Percentiles rank a stretch among this genome's conserved stretches.
These are phyloP conservation scores for Celoporthe dispersa DNA, from an alignment of 2,329 filamentous ascomycete species.

Conservation along the genomic window DNA sequence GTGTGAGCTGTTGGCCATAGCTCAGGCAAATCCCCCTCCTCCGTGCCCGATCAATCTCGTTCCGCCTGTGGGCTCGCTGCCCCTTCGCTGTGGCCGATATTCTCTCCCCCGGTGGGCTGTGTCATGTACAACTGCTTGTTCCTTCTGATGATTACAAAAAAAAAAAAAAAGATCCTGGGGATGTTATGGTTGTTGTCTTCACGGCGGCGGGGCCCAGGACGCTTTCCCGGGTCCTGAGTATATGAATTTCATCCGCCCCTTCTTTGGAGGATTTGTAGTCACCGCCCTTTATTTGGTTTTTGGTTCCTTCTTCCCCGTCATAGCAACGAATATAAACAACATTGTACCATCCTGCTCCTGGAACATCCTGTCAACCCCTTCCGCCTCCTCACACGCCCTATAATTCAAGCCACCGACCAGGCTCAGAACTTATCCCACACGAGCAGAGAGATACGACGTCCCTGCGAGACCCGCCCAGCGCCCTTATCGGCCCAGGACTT, in stretches of 20 bases:
- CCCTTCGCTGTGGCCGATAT: constrained; percentile 23
- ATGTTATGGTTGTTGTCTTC: constrained; percentile 11
- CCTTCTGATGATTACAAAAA: neutral
- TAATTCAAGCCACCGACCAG: neutral
- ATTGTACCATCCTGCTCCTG: neutral
- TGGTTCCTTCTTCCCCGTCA: neutral
- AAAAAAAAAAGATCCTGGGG: constrained; percentile 16
- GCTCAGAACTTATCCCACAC: neutral
- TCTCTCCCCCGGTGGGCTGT: constrained; percentile 20
- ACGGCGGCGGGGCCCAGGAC: neutral
- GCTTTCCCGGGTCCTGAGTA: constrained; percentile 10
- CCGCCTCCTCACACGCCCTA: neutral
- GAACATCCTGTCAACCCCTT: neutral
- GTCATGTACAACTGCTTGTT: neutral
- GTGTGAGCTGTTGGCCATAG: constrained; percentile 3
- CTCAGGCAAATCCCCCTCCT: neutral
- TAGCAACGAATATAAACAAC: neutral
- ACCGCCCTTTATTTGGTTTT: constrained; percentile 9
- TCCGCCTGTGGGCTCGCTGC: constrained; percentile 14
- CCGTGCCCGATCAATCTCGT: constrained; percentile 14
- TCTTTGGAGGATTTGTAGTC: constrained; percentile 14
- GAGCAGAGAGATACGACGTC: too few relatives aligned
- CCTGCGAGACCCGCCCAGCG: too few relatives aligned
- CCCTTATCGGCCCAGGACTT: too few relatives aligned
- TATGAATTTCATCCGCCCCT: constrained; percentile 15